A percentile compares a stretch with the other conserved stretches of the same genome.
phyloP scores from a whole-genome alignment of 306 rosid species.

The Inga leiocalycina region DNA sequence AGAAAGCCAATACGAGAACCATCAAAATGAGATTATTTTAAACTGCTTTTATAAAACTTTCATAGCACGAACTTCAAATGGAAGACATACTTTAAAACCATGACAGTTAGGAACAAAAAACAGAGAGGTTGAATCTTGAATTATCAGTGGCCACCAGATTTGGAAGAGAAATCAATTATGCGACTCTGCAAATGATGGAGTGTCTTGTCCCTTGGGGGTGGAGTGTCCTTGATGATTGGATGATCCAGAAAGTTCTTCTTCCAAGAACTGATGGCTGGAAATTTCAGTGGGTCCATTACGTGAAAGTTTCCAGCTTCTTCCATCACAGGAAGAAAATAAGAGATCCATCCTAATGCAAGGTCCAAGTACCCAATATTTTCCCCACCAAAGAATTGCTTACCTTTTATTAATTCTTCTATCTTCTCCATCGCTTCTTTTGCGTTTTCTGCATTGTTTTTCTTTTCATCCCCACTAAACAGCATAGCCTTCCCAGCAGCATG shows the following conservation, averaged over 20 bases:
- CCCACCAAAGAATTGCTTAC: conserved; percentile 56
- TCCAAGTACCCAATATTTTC: conserved; percentile 59
- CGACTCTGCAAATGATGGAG: conserved; percentile 31
- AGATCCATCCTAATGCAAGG: conserved; percentile 63
- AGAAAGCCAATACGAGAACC: too few species aligned
- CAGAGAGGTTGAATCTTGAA: background rate
- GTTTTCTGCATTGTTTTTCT: conserved; percentile 32
- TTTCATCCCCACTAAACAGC: conserved; percentile 36
- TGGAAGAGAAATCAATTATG: background rate
- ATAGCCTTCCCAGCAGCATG: conserved; percentile 24
- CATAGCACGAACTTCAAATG: too few species aligned
- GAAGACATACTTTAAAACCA: background rate
- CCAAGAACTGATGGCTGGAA: conserved; percentile 43
- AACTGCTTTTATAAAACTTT: background rate
- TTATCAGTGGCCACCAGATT: background rate
- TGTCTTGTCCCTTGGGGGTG: conserved; percentile 48
- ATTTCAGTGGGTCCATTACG: conserved; percentile 47
- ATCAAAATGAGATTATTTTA: too few species aligned
- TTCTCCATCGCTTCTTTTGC: conserved; percentile 48
- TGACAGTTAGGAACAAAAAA: background rate
- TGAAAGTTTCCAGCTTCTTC: conserved; percentile 51
- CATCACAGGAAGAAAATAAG: conserved; percentile 50
- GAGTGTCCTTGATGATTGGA: conserved; percentile 44
- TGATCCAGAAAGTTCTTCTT: conserved; percentile 37
- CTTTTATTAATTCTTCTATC: conserved; percentile 50